Evolutionary conservation across 257 asterid species (phyloP).

Genomic region (Scutellaria minor): DNA sequence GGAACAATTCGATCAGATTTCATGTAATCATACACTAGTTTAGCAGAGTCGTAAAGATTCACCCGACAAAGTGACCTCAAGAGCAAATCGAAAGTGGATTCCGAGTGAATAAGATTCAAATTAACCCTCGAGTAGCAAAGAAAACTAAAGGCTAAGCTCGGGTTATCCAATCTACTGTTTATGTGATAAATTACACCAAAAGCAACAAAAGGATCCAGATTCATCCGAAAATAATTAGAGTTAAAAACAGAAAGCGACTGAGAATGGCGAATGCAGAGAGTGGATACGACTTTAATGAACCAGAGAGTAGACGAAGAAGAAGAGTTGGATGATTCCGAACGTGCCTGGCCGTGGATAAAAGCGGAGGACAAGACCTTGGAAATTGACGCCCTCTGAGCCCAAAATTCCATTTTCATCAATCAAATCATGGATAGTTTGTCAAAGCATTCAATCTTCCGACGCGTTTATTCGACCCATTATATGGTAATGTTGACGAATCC

Average conservation of each 20-base stretch:
- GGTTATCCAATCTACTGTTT: constrained; percentile 51
- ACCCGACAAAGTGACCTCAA: constrained; percentile 69
- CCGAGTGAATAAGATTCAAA: constrained; percentile 60
- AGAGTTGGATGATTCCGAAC: constrained; percentile 44
- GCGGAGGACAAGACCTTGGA: constrained; percentile 53
- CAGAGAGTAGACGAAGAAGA: constrained; percentile 60
- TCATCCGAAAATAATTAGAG: constrained; percentile 68
- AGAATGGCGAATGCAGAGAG: constrained; percentile 67
- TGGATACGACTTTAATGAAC: constrained; percentile 84
- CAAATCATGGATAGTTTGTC: constrained; percentile 8
- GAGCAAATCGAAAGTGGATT: constrained; percentile 58
- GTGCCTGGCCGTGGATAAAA: constrained; percentile 50
- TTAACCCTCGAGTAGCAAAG: constrained; percentile 62
- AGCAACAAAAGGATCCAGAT: constrained; percentile 69
- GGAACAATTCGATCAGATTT: constrained; percentile 61
- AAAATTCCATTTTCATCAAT: constrained; percentile 64
- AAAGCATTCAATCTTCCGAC: constrained; percentile 1
- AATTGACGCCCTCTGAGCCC: constrained; percentile 64
- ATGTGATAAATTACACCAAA: constrained; percentile 66
- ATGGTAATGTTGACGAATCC: not conserved
- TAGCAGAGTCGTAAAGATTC: constrained; percentile 62
- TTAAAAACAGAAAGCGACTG: constrained; percentile 52
- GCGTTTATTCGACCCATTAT: constrained; percentile 44
- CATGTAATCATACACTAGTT: constrained; percentile 59
- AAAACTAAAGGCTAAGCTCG: constrained; percentile 73